These are phyloP conservation scores for Colletotrichum sp. DNA, from an alignment of 2,329 filamentous ascomycete species.

Conservation along the genomic window DNA sequence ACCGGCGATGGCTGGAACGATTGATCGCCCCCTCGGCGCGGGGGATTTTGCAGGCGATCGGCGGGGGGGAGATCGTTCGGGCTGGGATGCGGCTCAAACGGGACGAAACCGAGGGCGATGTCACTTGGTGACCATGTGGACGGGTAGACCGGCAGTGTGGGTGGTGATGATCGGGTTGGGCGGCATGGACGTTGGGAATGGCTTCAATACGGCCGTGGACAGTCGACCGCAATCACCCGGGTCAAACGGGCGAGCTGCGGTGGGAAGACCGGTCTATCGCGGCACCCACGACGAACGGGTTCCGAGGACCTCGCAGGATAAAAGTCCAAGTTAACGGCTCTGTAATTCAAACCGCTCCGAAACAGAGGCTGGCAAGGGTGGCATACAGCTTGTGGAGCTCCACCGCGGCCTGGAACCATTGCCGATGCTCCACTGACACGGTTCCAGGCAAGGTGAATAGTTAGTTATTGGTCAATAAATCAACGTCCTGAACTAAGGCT, in stretches of 20 bases:
- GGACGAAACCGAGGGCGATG: not conserved
- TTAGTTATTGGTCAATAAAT: not conserved
- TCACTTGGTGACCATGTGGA: not conserved
- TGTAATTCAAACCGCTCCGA: not conserved
- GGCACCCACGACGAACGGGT: not conserved
- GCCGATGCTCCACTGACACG: not conserved
- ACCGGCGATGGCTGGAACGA: not conserved
- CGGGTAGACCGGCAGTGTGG: not conserved
- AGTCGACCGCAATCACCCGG: not conserved
- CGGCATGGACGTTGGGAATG: not conserved
- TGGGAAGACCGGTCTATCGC: not conserved
- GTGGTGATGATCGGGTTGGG: not conserved
- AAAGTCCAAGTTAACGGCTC: not conserved
- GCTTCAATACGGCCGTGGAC: not conserved
- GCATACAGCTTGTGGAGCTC: not conserved
- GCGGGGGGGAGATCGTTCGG: not conserved
- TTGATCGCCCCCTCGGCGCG: not conserved
- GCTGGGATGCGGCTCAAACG: not conserved
- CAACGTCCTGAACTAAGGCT: no score
- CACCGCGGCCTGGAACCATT: not conserved
- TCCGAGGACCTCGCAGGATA: not conserved
- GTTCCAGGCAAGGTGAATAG: accelerated
- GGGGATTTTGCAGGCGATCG: not conserved
- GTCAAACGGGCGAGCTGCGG: not conserved
- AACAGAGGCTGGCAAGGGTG: not conserved